Conservation (phyloP, 2,329 filamentous ascomycete genomes). For the Drechslera avenae region DNA sequence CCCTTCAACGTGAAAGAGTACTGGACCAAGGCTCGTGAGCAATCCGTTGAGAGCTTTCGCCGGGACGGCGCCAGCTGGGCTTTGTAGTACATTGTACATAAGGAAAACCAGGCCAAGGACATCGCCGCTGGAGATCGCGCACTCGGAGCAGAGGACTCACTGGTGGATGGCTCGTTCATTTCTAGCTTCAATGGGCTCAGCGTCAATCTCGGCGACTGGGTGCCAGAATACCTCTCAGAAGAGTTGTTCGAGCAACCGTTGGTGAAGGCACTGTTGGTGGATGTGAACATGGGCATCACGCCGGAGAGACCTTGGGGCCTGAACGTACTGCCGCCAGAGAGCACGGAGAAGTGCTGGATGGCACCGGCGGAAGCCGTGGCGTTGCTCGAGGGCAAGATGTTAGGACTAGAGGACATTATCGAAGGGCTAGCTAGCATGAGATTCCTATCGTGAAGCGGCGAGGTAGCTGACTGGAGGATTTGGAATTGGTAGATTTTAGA, state of each 20-base stretch:
- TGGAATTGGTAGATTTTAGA: too few species aligned
- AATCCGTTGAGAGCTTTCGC: background rate
- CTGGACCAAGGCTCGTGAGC: background rate
- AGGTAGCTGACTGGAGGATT: too few species aligned
- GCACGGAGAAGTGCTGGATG: background rate
- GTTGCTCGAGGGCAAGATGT: background rate
- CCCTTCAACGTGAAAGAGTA: background rate
- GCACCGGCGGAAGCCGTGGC: background rate
- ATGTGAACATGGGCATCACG: background rate
- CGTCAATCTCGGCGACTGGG: background rate
- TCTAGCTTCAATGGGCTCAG: too few species aligned
- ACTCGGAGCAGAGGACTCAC: too few species aligned
- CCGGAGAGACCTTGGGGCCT: too few species aligned
- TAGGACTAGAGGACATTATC: background rate
- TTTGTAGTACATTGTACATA: constrained; percentile 5
- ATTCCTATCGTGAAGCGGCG: too few species aligned
- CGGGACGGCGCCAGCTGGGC: constrained; percentile 4
- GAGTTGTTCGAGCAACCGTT: constrained; percentile 2
- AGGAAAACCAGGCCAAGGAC: background rate
- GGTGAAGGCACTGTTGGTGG: background rate
- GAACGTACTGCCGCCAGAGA: background rate
- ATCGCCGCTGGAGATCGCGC: background rate
- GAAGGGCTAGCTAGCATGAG: background rate
- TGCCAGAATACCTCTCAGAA: background rate
- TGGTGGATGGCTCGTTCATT: too few species aligned